Percentiles rank a stretch among this genome's conserved stretches.
Conservation (phyloP, 2,329 filamentous ascomycete species). For the Claviceps citrina region DNA sequence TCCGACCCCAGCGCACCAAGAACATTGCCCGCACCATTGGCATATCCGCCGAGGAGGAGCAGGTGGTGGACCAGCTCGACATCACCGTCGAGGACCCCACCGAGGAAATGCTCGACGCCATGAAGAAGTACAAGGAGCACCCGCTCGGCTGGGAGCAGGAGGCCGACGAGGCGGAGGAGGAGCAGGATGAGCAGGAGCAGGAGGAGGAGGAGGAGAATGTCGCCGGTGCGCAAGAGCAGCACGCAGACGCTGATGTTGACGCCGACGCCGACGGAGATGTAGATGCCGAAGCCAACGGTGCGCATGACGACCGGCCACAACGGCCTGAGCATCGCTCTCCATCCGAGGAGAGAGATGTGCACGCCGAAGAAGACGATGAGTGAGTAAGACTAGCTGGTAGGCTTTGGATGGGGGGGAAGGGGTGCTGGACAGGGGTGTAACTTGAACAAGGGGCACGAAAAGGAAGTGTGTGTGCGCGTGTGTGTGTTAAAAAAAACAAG, state of each 20-base stretch:
- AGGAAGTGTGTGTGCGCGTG: too few species aligned
- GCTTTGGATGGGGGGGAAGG: too few species aligned
- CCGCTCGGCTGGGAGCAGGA: slow-evolving; percentile 34
- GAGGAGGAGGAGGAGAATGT: too few species aligned
- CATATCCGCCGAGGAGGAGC: slow-evolving; percentile 29
- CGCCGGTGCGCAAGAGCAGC: slow-evolving; percentile 1
- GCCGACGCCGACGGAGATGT: background rate
- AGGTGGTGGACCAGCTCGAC: slow-evolving; percentile 40
- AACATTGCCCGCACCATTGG: slow-evolving; percentile 42
- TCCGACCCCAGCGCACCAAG: slow-evolving; percentile 48
- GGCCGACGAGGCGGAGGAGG: slow-evolving; percentile 21
- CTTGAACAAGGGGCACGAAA: too few species aligned
- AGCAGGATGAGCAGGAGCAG: slow-evolving; percentile 15
- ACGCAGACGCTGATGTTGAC: background rate
- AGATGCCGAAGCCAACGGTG: slow-evolving; percentile 6
- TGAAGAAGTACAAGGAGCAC: slow-evolving; percentile 36
- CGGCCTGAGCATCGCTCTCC: slow-evolving; percentile 12
- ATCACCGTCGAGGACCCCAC: slow-evolving; percentile 39
- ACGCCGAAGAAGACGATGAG: slow-evolving; percentile 17
- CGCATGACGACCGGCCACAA: slow-evolving; percentile 8
- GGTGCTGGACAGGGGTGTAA: too few species aligned
- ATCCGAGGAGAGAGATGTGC: slow-evolving; percentile 24
- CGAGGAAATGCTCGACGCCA: slow-evolving; percentile 35
- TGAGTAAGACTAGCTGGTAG: too few species aligned
- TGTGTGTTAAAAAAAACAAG: too few species aligned